Conservation (phyloP, 1,284 basidiomycete species). For the Fomitopsis pinicola region DNA sequence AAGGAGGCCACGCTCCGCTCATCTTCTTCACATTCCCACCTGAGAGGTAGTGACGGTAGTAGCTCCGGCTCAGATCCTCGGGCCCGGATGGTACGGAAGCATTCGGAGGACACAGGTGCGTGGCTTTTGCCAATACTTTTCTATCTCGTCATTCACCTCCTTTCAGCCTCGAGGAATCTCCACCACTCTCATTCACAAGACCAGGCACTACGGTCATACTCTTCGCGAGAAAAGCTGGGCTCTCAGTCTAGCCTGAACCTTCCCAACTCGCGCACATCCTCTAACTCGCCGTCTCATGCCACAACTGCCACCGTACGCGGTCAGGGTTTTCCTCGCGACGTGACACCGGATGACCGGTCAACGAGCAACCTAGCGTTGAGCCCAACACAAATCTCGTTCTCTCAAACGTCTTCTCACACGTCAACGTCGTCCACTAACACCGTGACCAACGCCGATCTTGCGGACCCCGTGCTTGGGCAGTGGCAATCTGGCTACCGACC, state of each 20-base stretch:
- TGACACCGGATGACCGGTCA: slow-evolving; percentile 8
- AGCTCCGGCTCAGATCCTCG: slow-evolving; percentile 25
- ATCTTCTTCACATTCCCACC: slow-evolving; percentile 24
- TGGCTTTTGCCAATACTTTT: slow-evolving; percentile 3
- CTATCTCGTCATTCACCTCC: slow-evolving; percentile 7
- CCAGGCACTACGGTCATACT: slow-evolving; percentile 4
- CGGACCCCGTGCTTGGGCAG: slow-evolving; percentile 17
- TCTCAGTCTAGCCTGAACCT: slow-evolving; percentile 19
- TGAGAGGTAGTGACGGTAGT: slow-evolving; percentile 21
- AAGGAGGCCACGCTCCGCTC: slow-evolving; percentile 22
- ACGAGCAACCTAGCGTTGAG: slow-evolving; percentile 9
- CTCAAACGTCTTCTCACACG: slow-evolving; percentile 8
- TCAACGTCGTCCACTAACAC: slow-evolving; percentile 6
- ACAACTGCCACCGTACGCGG: not conserved
- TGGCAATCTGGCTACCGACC: slow-evolving; percentile 14
- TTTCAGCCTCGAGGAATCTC: slow-evolving; percentile 3
- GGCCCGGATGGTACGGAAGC: slow-evolving; percentile 31
- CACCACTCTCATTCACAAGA: slow-evolving; percentile 12
- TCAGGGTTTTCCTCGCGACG: not conserved
- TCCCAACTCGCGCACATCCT: slow-evolving; percentile 10
- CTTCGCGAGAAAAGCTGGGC: slow-evolving; percentile 12
- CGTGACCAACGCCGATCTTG: slow-evolving; percentile 6
- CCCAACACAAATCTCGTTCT: slow-evolving; percentile 11
- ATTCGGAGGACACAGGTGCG: slow-evolving; percentile 53
- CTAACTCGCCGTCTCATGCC: slow-evolving; percentile 1